Percentiles rank a stretch among this genome's conserved stretches.
These are phyloP conservation scores for Symbiodinium pilosum DNA, from an alignment of 73 alveolate species.

Conservation along the genomic window DNA sequence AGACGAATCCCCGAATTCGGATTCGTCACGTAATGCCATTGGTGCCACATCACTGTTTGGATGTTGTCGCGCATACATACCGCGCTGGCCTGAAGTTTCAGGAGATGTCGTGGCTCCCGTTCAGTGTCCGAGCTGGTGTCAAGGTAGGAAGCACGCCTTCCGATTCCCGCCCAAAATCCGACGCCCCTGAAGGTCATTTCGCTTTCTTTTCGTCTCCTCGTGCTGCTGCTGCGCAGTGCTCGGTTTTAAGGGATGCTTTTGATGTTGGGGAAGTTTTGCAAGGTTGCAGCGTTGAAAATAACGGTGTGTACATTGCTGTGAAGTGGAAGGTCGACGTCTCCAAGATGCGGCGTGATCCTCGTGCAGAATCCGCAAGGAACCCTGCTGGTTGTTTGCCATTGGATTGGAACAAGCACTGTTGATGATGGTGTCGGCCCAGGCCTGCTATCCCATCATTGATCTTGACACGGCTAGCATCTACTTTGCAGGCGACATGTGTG, in stretches of 20 bases:
- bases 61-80: neutral
- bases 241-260: too few relatives aligned
- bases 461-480: slow-evolving; percentile 31
- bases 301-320: too few relatives aligned
- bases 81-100: neutral
- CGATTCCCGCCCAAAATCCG: neutral
- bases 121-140: slow-evolving; percentile 54
- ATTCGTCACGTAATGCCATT: slow-evolving; percentile 30
- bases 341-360: slow-evolving; percentile 15
- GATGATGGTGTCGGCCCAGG: neutral
- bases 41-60: neutral
- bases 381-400: too few relatives aligned
- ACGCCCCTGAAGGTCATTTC: neutral
- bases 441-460: slow-evolving; percentile 65
- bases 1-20: slow-evolving; percentile 32
- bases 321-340: slow-evolving; percentile 27
- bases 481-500: slow-evolving; percentile 35
- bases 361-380: slow-evolving; percentile 71
- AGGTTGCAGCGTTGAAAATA: too few relatives aligned
- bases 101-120: slow-evolving; percentile 57
- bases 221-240: neutral
- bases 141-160: neutral
- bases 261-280: too few relatives aligned
- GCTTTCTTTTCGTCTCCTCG: neutral
- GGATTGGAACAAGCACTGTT: too few relatives aligned